Evolutionary conservation across 2,329 filamentous ascomycete genomes (phyloP).

Genomic region (Dactylellina drechsleri): DNA sequence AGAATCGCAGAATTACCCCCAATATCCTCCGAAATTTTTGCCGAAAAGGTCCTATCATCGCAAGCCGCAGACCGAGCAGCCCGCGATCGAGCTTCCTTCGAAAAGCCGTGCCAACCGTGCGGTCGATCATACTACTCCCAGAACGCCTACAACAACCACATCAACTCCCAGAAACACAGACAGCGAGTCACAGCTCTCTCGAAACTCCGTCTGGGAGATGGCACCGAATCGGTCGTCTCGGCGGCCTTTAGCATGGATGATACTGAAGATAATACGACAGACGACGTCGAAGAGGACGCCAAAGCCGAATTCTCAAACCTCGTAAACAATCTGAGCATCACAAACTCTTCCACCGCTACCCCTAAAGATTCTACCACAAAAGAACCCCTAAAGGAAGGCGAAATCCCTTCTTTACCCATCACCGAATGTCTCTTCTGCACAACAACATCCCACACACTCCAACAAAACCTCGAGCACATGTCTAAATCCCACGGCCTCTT

Average conservation of each 20-base stretch:
- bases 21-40: conserved; percentile 90
- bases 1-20: conserved; percentile 89
- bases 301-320: conserved; percentile 82
- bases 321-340: conserved; percentile 76
- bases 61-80: conserved; percentile 85
- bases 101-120: conserved; percentile 82
- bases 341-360: not conserved
- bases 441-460: conserved; percentile 77
- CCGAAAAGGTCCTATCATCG: conserved; percentile 92
- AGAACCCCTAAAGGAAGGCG: conserved; percentile 47
- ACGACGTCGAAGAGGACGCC: conserved; percentile 62
- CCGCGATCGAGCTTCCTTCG: conserved; percentile 86
- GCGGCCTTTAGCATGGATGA: conserved; percentile 92
- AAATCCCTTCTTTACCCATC: conserved; percentile 48
- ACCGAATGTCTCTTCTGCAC: conserved; percentile 87
- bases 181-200: conserved; percentile 69
- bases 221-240: conserved; percentile 83
- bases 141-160: conserved; percentile 92
- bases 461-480: conserved; percentile 89
- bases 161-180: conserved; percentile 90
- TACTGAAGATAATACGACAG: conserved; percentile 65
- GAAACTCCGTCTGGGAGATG: conserved; percentile 64
- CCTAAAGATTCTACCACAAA: conserved; percentile 23
- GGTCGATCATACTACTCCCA: conserved; percentile 95
- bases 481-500: conserved; percentile 93